Evolutionary conservation across 306 rosid genomes (phyloP), one percentile per base, ranked within the genome.

Genomic region (Fagus sylvatica): DNA sequence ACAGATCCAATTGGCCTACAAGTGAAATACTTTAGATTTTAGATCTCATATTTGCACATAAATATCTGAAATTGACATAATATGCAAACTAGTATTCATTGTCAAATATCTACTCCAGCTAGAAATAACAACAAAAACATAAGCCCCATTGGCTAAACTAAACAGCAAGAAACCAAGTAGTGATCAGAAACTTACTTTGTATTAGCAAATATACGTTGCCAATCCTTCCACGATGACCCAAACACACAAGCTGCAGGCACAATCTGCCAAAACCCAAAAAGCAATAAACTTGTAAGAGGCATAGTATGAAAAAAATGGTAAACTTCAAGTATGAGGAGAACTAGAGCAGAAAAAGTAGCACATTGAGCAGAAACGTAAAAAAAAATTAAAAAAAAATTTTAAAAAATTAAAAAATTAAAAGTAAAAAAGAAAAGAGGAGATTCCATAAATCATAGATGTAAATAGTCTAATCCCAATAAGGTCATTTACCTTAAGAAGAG

Each of bases 231-330:
- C 0, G 94, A 95, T 34, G 89, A 84, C 54, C 98, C 97, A 74
- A 91, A 86, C 74, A 89, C 93, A 78, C 92, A 88, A 12, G 98
- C 83, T 28, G 98, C 92, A 46, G 98, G 98, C 81, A 87, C 96
- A 61, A 72, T 84, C 98, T 92, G 90, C 53, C 76, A 79, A 65
- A 78, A 76, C 36, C 71, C 28, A 39, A 54, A 73, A 53, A 0
- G 41, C 72, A 36, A 60, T 22, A 56, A 53, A 30, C 51, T 72
- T 5, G 53, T 70, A 10, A 15, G 39, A 57, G 65, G 61, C 67
- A 51, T 1, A 57, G 28, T 55, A 7, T 37, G 53, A 51, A 53
- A 32, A 30, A 56, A 32, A 54, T 1, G 30, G 30, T 6, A 54
- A 22, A 13, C 16, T 8, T 39, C 22, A 65, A 0, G 15, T 40